Evolutionary conservation across 2,329 filamentous ascomycete species (phyloP).

Genomic region (Balansia obtecta): DNA sequence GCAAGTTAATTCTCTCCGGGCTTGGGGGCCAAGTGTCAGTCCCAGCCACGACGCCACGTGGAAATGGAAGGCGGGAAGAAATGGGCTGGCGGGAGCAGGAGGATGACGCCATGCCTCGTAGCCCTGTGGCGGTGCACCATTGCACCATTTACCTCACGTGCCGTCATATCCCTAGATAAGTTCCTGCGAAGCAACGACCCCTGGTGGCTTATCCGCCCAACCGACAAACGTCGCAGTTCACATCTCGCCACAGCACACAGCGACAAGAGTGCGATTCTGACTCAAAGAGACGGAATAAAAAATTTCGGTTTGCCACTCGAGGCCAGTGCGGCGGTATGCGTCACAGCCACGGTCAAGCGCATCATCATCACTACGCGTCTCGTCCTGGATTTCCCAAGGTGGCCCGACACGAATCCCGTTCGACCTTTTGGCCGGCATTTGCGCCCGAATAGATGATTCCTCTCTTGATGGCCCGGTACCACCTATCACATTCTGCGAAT

Average conservation of each 20-base stretch:
- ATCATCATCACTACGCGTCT: neutral
- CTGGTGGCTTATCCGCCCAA: no score
- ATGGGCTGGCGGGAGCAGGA: neutral
- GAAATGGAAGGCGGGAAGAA: neutral
- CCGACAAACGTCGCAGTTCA: no score
- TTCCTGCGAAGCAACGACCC: no score
- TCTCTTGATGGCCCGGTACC: neutral
- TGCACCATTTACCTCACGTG: no score
- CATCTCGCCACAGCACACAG: no score
- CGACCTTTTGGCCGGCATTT: neutral
- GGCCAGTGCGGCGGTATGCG: neutral
- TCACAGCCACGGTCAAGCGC: neutral
- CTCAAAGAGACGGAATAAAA: neutral
- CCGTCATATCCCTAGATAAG: no score
- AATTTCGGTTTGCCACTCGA: neutral
- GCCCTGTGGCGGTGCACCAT: slow-evolving; percentile 1
- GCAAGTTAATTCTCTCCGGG: neutral
- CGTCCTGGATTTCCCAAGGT: neutral
- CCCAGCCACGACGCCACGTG: neutral
- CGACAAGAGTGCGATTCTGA: neutral
- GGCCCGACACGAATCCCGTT: neutral
- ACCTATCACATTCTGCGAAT: no score
- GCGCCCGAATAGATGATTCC: neutral
- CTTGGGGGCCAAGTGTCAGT: neutral
- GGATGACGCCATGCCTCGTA: no score